Conservation (phyloP, 495 filamentous ascomycete species). For the Copromyces sp. region DNA sequence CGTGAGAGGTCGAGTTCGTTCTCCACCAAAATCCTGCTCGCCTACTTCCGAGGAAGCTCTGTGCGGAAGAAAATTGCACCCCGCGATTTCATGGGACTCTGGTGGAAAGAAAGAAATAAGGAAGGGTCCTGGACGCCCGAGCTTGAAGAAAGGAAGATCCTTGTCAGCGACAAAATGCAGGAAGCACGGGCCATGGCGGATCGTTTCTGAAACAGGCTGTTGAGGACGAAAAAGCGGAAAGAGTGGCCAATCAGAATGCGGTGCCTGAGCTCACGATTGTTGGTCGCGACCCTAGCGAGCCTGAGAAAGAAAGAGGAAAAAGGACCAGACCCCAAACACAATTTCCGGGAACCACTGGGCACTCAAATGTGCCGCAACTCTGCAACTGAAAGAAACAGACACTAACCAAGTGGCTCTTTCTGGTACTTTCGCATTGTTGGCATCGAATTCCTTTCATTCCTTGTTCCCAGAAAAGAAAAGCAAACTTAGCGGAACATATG, state of each 20-base stretch:
- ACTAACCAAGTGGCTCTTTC: not conserved
- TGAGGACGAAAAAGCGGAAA: not conserved
- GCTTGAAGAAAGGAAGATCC: not conserved
- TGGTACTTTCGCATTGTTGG: not conserved
- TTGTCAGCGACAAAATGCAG: not conserved
- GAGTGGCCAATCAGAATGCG: not conserved
- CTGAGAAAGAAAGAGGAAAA: not conserved
- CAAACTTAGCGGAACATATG: not conserved
- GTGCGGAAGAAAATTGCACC: not conserved
- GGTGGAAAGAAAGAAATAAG: not conserved
- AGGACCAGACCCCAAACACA: slow-evolving; percentile 7
- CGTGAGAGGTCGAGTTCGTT: not conserved
- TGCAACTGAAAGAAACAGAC: not conserved
- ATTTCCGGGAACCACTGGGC: not conserved
- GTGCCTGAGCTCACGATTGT: not conserved
- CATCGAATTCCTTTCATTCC: not conserved
- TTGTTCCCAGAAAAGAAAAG: not conserved
- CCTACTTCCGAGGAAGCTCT: not conserved
- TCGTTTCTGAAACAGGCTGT: not conserved
- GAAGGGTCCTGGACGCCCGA: not conserved
- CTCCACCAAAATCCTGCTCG: not conserved
- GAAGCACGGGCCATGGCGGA: not conserved
- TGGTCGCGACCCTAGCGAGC: not conserved
- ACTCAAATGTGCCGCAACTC: not conserved
- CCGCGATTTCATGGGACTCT: not conserved